Percentiles rank a stretch among this genome's conserved stretches.
Conservation (phyloP, 2,329 filamentous ascomycete genomes). For the Penicillium brevicompactum region DNA sequence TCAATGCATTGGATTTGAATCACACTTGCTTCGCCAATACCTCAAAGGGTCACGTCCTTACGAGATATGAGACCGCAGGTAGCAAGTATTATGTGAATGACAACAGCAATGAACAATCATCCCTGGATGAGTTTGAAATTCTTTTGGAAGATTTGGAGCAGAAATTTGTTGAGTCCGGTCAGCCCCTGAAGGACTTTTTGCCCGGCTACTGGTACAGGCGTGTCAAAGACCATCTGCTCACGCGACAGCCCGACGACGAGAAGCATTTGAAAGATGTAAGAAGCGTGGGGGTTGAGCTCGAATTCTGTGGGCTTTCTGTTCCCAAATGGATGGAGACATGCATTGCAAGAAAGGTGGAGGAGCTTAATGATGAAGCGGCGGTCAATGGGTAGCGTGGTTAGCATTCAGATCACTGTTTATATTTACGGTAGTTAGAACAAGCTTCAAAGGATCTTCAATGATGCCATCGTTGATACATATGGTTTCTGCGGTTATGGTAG, state of each 20-base stretch:
- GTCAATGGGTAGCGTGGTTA: not conserved
- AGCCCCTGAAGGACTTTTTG: conserved; percentile 12
- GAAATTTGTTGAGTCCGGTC: not conserved
- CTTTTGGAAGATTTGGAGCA: conserved; percentile 3
- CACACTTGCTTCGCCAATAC: not conserved
- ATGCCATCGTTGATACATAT: too few relatives aligned
- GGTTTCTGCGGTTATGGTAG: too few relatives aligned
- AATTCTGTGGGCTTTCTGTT: not conserved
- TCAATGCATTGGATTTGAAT: conserved; percentile 11
- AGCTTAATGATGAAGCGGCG: not conserved
- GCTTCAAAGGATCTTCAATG: too few relatives aligned
- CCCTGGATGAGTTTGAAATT: conserved; percentile 1
- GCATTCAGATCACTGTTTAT: too few relatives aligned
- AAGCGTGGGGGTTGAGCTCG: not conserved
- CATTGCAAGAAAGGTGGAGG: not conserved
- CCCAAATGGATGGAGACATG: not conserved
- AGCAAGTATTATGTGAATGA: not conserved
- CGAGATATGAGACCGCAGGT: not conserved
- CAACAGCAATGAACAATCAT: conserved; percentile 4
- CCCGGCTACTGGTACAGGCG: conserved; percentile 4
- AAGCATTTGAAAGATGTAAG: not conserved
- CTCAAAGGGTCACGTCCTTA: not conserved
- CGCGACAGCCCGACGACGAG: conserved; percentile 8
- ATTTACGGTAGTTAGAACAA: too few relatives aligned
- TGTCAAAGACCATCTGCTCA: conserved; percentile 3